phyloP scores from a whole-genome alignment of 768 basidiomycete genomes.

The Kwoniella sp. region DNA sequence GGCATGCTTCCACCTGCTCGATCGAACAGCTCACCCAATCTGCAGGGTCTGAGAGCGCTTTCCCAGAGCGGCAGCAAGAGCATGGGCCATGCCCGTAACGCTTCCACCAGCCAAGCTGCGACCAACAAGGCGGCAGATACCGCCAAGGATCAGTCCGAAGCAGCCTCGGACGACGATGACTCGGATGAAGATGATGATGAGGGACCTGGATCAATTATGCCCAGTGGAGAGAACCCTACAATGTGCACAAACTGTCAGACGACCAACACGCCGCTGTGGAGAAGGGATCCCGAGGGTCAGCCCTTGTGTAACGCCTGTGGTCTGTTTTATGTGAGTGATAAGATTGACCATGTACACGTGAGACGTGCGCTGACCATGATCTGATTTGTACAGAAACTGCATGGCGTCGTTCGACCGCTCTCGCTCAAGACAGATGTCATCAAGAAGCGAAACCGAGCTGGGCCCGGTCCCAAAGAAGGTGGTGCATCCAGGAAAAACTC shows the following conservation, averaged over 20 bases:
- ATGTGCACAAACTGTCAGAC: slow-evolving; percentile 94
- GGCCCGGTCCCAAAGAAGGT: slow-evolving; percentile 21
- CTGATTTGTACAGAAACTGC: slow-evolving; percentile 71
- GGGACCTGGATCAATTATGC: slow-evolving; percentile 29
- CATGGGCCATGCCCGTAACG: slow-evolving; percentile 25
- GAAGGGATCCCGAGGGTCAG: slow-evolving; percentile 59
- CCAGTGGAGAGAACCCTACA: slow-evolving; percentile 64
- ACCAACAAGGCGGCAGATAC: slow-evolving; percentile 9
- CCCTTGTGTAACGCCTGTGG: slow-evolving; percentile 75
- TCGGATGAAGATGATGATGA: slow-evolving; percentile 9
- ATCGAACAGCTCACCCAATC: slow-evolving; percentile 51
- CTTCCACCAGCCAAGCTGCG: slow-evolving; percentile 15
- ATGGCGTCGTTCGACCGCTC: slow-evolving; percentile 89
- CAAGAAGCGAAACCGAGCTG: slow-evolving; percentile 67
- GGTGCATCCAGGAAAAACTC: neutral
- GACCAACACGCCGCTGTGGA: slow-evolving; percentile 74
- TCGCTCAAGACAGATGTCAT: slow-evolving; percentile 96
- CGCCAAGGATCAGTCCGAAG: slow-evolving; percentile 17
- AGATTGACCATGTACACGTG: no score
- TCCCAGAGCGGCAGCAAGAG: neutral
- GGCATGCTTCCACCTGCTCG: slow-evolving; percentile 31
- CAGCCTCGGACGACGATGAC: neutral
- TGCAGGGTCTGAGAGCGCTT: slow-evolving; percentile 29
- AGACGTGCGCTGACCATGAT: slow-evolving; percentile 2
- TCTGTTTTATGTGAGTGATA: slow-evolving; percentile 85